phyloP scores from a whole-genome alignment of 2,329 filamentous ascomycete species.

The Metarhizium sp. region DNA sequence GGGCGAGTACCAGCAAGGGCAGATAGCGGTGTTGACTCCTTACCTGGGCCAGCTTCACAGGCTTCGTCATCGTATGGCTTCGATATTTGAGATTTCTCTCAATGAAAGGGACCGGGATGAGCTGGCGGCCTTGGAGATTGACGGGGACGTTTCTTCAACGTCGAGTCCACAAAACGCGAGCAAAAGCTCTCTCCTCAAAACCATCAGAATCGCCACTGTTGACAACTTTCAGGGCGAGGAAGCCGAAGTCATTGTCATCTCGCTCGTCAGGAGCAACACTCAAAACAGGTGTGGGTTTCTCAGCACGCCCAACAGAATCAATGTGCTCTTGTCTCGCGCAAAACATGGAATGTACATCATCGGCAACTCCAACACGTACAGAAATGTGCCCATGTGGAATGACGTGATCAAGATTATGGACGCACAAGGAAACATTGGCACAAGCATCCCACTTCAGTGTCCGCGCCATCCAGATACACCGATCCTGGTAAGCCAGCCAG shows the following conservation, averaged over 20 bases:
- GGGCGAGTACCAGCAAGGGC: slow-evolving; percentile 45
- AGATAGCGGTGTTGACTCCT: slow-evolving; percentile 64
- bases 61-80: slow-evolving; percentile 34
- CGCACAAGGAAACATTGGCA: slow-evolving; percentile 36
- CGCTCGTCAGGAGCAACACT: slow-evolving; percentile 60
- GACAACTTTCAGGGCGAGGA: slow-evolving; percentile 77
- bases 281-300: slow-evolving; percentile 54
- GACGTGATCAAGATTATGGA: slow-evolving; percentile 45
- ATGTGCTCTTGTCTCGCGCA: slow-evolving; percentile 58
- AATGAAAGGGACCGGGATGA: slow-evolving; percentile 53
- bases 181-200: slow-evolving; percentile 29
- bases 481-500: slow-evolving; percentile 41
- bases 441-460: slow-evolving; percentile 44
- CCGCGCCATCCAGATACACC: slow-evolving; percentile 46
- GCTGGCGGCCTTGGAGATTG: slow-evolving; percentile 29
- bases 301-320: slow-evolving; percentile 55
- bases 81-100: slow-evolving; percentile 50
- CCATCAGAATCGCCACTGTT: slow-evolving; percentile 52
- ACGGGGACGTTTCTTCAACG: slow-evolving; percentile 2
- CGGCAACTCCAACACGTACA: slow-evolving; percentile 52
- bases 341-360: slow-evolving; percentile 64
- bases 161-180: background rate
- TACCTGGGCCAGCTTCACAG: slow-evolving; percentile 49
- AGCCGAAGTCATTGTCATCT: slow-evolving; percentile 60
- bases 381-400: slow-evolving; percentile 52